Evolutionary conservation across 2,329 filamentous ascomycete genomes (phyloP).

Genomic region (Exophiala mesophila): DNA sequence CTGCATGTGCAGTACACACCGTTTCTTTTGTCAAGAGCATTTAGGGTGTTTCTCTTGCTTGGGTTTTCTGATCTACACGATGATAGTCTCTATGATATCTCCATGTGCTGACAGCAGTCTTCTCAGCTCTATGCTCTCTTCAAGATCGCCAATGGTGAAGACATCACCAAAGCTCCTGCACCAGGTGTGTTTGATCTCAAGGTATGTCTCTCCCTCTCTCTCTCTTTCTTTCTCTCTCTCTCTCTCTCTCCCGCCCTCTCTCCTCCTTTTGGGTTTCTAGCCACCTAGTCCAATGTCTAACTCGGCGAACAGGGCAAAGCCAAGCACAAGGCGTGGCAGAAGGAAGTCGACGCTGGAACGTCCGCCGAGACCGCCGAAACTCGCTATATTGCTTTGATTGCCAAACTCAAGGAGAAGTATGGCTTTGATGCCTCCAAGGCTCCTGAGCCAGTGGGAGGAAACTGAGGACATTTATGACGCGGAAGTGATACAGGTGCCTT

Average conservation of each 20-base stretch:
- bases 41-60: no score
- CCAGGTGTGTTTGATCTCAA: conserved; percentile 37
- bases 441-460: conserved; percentile 52
- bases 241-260: background rate
- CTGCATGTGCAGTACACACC: no score
- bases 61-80: no score
- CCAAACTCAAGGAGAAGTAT: conserved; percentile 65
- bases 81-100: no score
- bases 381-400: conserved; percentile 68
- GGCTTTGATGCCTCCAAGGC: conserved; percentile 62
- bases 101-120: no score
- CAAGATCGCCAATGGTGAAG: conserved; percentile 31
- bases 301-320: conserved; percentile 59
- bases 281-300: conserved; percentile 1
- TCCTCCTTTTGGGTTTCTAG: background rate
- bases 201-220: conserved; percentile 53
- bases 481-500: no score
- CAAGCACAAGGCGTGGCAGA: conserved; percentile 75
- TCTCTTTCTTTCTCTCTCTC: conserved; percentile 44
- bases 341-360: conserved; percentile 59
- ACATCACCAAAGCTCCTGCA: conserved; percentile 27
- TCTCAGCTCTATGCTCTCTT: conserved; percentile 38
- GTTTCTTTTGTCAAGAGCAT: no score
- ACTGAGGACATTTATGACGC: no score
- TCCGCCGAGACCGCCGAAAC: conserved; percentile 65